Percentiles rank a stretch among this genome's conserved stretches.
Conservation (phyloP, 2,329 filamentous ascomycete genomes). For the Madurella fahalii region DNA sequence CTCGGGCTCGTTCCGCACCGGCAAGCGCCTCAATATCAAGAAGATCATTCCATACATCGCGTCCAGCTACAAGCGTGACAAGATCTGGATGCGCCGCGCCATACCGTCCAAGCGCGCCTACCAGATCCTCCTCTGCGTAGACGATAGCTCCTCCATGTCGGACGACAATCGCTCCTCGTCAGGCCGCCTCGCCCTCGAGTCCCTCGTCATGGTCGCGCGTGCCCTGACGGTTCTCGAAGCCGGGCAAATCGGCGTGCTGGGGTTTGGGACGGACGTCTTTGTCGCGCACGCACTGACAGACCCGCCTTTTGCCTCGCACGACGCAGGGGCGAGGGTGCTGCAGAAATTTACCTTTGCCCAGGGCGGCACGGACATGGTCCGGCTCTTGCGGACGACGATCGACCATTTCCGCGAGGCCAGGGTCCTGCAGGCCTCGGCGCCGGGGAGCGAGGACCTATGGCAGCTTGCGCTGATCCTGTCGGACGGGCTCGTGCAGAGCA, state of each 20-base stretch:
- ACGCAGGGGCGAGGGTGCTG: slow-evolving; percentile 79
- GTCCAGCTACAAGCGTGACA: slow-evolving; percentile 96
- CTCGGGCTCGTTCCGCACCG: slow-evolving; percentile 92
- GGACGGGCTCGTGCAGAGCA: slow-evolving; percentile 82
- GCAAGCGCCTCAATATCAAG: slow-evolving; percentile 98
- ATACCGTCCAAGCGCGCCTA: slow-evolving; percentile 92
- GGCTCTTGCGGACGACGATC: slow-evolving; percentile 72
- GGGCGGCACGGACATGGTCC: slow-evolving; percentile 77
- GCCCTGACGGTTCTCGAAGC: slow-evolving; percentile 89
- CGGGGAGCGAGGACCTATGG: slow-evolving; percentile 70
- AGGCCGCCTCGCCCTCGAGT: slow-evolving; percentile 82
- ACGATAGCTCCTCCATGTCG: slow-evolving; percentile 93
- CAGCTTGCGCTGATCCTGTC: slow-evolving; percentile 91
- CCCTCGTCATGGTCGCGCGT: slow-evolving; percentile 84
- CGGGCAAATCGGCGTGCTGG: slow-evolving; percentile 85
- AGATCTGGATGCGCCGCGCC: slow-evolving; percentile 97
- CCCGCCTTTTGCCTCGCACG: slow-evolving; percentile 72
- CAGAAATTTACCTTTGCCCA: slow-evolving; percentile 82
- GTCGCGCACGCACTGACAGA: slow-evolving; percentile 81
- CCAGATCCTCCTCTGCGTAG: slow-evolving; percentile 95
- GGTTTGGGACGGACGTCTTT: slow-evolving; percentile 80
- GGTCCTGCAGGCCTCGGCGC: slow-evolving; percentile 38
- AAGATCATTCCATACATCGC: slow-evolving; percentile 99
- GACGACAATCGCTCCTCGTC: slow-evolving; percentile 55
- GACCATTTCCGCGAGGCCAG: slow-evolving; percentile 69